These are phyloP conservation scores for Byssothecium circinans DNA, from an alignment of 2,329 filamentous ascomycete species.

Conservation along the genomic window DNA sequence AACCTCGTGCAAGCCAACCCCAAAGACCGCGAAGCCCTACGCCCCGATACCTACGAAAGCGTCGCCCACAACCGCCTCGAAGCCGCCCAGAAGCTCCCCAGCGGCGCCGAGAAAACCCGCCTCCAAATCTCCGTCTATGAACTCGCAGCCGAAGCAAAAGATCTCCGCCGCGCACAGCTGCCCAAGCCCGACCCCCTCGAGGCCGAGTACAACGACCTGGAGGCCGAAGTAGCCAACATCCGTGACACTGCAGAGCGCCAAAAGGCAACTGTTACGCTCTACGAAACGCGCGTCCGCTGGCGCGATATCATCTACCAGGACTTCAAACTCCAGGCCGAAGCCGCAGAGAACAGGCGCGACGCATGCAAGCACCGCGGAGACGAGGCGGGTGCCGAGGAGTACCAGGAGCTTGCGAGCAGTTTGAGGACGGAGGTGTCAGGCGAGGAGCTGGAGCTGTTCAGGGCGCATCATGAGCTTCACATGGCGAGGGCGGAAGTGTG, in stretches of 20 bases:
- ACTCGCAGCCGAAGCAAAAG: constrained; percentile 33
- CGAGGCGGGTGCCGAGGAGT: constrained; percentile 1
- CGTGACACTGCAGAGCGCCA: not conserved
- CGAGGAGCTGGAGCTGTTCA: constrained; percentile 4
- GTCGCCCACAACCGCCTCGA: constrained; percentile 26
- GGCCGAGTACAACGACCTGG: not conserved
- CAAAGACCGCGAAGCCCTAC: constrained; percentile 23
- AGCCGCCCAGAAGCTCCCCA: constrained; percentile 22
- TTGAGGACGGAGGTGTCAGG: constrained; percentile 5
- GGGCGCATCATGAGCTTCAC: constrained; percentile 1
- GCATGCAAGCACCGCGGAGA: constrained; percentile 7
- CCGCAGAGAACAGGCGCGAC: constrained; percentile 11
- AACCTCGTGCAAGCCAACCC: constrained; percentile 20
- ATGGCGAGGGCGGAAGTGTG: not conserved
- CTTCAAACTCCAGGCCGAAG: constrained; percentile 8
- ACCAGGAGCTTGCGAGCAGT: constrained; percentile 6
- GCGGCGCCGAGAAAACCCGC: constrained; percentile 18
- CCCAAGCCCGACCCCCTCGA: constrained; percentile 2
- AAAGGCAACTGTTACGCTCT: not conserved
- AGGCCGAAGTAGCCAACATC: not conserved
- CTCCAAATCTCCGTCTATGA: constrained; percentile 30
- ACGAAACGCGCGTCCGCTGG: constrained; percentile 1
- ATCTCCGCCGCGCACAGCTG: constrained; percentile 27
- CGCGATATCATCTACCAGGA: constrained; percentile 1
- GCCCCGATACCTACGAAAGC: constrained; percentile 29